Base-by-base conservation (phyloP, 495 filamentous ascomycete genomes). In the Penicillium goetzii region DNA sequence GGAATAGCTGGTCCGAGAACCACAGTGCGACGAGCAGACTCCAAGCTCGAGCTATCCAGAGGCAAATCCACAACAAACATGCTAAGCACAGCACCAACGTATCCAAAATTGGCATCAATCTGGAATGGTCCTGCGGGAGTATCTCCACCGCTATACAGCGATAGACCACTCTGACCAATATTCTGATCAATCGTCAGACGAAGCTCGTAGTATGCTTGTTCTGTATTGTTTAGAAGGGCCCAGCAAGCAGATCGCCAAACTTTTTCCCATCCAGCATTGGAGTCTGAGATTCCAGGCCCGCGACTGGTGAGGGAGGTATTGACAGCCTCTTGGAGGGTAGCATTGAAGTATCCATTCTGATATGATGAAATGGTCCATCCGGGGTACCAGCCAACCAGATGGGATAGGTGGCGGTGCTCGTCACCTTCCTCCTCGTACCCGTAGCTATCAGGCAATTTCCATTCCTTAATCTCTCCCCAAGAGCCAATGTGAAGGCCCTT, bases 51-150 rank as follows among this genome's bases (percentile, higher is more conserved):
- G 47, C 58, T 47, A 23, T 65, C 63, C 28, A 75, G 62, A 62
- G 78, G 76, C 34, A 80, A 58, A 60, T 80, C 78, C 17, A 67
- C 58, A n/a, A 79, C 76, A 53, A 86, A 67, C 74, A 85, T 83
- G 7, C 64, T 66, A 32, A 82, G 43, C 56, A 83, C 71, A 11
- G 80, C 82, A 2, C 77, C 83, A 40, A 74, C 71, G 5, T 77
- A 62, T 6, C 81, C 84, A 58, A 83, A 86, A 67, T 86, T 86
- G 11, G 84, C 83, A 72, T 85, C 84, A 40, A 84, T 83, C 69
- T 85, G 84, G 60, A 84, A 84, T 6, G 80, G 78, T 38, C 62
- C 61, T 8, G 66, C 34, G 3, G 45, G 47, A 0, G n/a, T 36
- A 23, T 60, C 15, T 19, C 56, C 50, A 9, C 74, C 70, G n/a